phyloP scores from a whole-genome alignment of 164 flowering plant genomes.

The Saururus chinensis region DNA sequence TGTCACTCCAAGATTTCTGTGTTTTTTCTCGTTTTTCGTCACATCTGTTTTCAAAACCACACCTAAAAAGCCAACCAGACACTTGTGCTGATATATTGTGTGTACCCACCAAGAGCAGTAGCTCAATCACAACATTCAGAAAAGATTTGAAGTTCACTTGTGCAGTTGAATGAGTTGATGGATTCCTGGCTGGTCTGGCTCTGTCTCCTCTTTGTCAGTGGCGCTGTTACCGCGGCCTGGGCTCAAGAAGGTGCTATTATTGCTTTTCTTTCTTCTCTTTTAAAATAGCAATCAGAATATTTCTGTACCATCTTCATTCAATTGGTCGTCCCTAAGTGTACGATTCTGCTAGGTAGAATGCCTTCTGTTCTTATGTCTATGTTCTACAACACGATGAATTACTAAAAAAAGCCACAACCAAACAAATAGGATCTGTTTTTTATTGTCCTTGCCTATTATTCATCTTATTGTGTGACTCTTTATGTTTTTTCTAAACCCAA shows the following conservation, averaged over 20 bases:
- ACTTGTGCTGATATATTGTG: too few relatives aligned
- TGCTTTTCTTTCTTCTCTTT: not conserved
- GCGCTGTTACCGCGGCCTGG: not conserved
- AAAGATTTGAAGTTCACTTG: not conserved
- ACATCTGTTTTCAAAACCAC: not conserved
- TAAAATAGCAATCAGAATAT: not conserved
- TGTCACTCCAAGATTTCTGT: conserved; percentile 1
- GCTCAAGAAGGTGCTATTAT: not conserved
- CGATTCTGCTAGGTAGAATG: too few relatives aligned
- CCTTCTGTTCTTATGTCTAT: too few relatives aligned
- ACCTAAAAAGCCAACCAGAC: not conserved
- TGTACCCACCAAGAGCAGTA: not conserved
- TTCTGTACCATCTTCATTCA: not conserved
- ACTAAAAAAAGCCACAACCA: too few relatives aligned
- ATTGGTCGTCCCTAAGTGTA: not conserved
- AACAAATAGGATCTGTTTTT: too few relatives aligned
- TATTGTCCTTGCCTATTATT: too few relatives aligned
- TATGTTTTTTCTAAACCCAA: too few relatives aligned
- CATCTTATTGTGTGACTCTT: too few relatives aligned
- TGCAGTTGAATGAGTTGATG: not conserved
- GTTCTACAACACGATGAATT: too few relatives aligned
- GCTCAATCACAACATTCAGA: not conserved
- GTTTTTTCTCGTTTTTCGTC: not conserved
- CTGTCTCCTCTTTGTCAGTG: not conserved
- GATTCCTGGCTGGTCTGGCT: not conserved